These are phyloP conservation scores for Penicillium sp. DNA, from an alignment of 2,329 filamentous ascomycete genomes.

Conservation along the genomic window DNA sequence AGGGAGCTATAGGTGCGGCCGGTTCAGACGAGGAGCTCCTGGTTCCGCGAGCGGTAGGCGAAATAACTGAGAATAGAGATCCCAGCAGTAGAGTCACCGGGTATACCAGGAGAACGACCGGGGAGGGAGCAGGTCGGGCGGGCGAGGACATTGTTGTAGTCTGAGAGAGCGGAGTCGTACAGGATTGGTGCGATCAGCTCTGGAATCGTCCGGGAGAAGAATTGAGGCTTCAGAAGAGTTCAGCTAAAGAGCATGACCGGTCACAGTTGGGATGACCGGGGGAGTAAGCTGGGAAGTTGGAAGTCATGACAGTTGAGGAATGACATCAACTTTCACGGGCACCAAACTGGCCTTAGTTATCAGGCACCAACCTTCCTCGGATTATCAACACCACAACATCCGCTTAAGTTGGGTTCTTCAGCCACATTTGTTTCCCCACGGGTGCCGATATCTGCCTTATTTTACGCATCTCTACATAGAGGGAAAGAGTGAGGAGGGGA, in stretches of 20 bases:
- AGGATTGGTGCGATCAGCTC: not conserved
- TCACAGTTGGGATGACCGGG: not conserved
- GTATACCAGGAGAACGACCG: constrained; percentile 66
- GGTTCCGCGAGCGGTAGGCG: constrained; percentile 60
- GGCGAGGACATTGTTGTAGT: constrained; percentile 16
- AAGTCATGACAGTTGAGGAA: constrained; percentile 5
- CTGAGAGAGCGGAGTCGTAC: constrained; percentile 3
- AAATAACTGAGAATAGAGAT: constrained; percentile 72
- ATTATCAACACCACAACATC: not conserved
- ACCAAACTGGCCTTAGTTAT: constrained; percentile 1
- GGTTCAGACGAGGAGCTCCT: constrained; percentile 45
- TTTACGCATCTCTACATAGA: too few species aligned
- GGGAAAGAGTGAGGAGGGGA: too few species aligned
- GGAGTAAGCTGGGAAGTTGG: constrained; percentile 1
- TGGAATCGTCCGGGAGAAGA: not conserved
- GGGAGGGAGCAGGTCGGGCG: constrained; percentile 33
- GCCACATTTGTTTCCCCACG: too few species aligned
- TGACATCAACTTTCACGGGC: constrained; percentile 19
- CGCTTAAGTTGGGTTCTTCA: too few species aligned
- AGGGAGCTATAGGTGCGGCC: constrained; percentile 46
- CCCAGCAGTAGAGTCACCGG: constrained; percentile 75
- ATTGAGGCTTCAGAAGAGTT: not conserved
- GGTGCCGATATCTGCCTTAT: too few species aligned
- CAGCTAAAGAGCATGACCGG: not conserved
- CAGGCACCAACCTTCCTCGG: not conserved